Conservation (phyloP, 257 asterid genomes). For the Solanum lycopersicoides region DNA sequence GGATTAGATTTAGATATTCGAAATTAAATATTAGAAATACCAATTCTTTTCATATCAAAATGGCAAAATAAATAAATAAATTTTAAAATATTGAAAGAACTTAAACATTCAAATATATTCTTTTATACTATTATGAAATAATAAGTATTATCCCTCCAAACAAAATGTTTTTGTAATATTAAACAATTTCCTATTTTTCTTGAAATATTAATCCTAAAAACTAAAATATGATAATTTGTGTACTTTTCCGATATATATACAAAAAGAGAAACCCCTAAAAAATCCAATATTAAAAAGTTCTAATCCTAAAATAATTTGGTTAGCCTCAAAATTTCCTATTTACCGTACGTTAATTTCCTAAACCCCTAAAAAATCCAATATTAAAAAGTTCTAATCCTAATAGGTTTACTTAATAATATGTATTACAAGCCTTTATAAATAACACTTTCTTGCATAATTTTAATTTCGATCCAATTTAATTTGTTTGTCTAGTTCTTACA, state of each 20-base stretch:
- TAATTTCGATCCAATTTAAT: neutral
- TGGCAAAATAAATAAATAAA: no score
- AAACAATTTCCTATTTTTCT: neutral
- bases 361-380: neutral
- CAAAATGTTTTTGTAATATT: neutral
- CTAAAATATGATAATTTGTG: neutral
- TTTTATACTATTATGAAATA: no score
- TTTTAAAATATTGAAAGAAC: neutral
- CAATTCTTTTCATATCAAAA: neutral
- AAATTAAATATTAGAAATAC: no score
- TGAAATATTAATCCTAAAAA: neutral
- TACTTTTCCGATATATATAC: neutral
- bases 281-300: neutral
- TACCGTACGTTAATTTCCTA: neutral
- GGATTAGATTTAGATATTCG: neutral
- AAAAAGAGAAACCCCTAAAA: neutral
- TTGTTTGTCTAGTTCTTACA: neutral
- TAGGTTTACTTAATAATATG: neutral
- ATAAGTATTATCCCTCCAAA: neutral
- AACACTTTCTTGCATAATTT: fast-evolving
- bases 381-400: neutral
- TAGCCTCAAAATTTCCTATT: neutral
- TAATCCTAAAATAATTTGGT: neutral
- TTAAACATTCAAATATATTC: neutral
- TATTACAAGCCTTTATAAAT: neutral